Conservation (phyloP, 768 basidiomycete genomes). For the Termitomyces sp. region DNA sequence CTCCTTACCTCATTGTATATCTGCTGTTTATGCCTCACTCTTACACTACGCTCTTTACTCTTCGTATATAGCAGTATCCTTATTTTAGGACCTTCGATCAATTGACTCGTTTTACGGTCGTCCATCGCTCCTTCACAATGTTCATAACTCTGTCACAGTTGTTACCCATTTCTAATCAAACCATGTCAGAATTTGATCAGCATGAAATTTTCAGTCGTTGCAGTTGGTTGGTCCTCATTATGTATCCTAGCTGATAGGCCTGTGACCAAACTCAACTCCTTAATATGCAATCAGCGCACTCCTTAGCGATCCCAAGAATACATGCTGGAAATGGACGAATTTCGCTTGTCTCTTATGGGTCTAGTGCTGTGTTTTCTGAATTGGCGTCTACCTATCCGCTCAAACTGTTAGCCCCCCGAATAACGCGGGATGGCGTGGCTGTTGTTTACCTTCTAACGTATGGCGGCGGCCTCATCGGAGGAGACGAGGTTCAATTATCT, state of each 20-base stretch:
- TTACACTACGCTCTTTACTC: conserved; percentile 11
- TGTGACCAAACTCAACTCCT: not conserved
- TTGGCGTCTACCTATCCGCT: conserved; percentile 81
- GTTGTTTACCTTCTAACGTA: conserved; percentile 81
- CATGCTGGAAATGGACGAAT: conserved; percentile 55
- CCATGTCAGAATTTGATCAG: not conserved
- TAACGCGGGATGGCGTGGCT: conserved; percentile 45
- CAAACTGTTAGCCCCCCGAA: conserved; percentile 77
- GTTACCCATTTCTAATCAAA: not conserved
- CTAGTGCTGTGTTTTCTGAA: conserved; percentile 61
- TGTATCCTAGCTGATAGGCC: not conserved
- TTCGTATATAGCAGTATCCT: conserved; percentile 14
- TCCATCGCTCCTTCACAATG: conserved; percentile 7
- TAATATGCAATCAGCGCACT: conserved; percentile 9
- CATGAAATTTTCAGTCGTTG: not conserved
- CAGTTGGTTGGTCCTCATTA: not conserved
- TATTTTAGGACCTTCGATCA: conserved; percentile 18
- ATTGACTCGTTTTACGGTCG: conserved; percentile 21
- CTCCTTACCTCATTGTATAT: conserved; percentile 9
- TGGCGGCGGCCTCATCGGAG: conserved; percentile 88
- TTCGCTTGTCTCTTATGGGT: conserved; percentile 44
- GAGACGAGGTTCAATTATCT: conserved; percentile 66
- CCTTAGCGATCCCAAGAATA: conserved; percentile 21
- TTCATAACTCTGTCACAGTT: not conserved
- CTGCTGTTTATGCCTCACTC: conserved; percentile 5